Conservation (phyloP, 2,329 filamentous ascomycete genomes). For the Fusarium incarnatum region DNA sequence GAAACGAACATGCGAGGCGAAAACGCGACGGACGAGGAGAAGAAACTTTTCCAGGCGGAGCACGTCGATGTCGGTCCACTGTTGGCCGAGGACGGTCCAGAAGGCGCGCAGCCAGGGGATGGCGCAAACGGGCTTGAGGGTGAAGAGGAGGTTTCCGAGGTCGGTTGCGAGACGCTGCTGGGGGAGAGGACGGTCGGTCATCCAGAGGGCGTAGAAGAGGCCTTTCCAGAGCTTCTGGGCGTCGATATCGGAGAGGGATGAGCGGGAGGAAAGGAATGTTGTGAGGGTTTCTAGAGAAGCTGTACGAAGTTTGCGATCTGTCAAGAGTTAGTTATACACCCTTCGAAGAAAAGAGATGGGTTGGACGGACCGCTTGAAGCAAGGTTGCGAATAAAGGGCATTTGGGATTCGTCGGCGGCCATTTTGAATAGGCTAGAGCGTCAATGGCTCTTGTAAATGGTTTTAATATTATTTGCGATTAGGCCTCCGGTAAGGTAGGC, state of each 20-base stretch:
- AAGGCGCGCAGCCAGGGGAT: constrained; percentile 70
- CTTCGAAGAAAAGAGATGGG: not conserved
- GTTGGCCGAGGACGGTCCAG: constrained; percentile 75
- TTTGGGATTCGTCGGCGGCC: constrained; percentile 56
- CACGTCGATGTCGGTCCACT: constrained; percentile 81
- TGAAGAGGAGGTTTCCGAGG: constrained; percentile 74
- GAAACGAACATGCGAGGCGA: constrained; percentile 75
- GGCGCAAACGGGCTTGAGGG: constrained; percentile 62
- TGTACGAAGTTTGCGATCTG: constrained; percentile 83
- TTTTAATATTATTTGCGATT: not conserved
- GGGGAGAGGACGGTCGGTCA: constrained; percentile 88
- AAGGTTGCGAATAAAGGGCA: constrained; percentile 85
- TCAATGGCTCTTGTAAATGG: not conserved
- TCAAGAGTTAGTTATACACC: constrained; percentile 4
- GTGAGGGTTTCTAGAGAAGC: constrained; percentile 81
- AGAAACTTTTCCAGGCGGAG: constrained; percentile 93
- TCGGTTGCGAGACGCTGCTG: constrained; percentile 86
- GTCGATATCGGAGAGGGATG: constrained; percentile 73
- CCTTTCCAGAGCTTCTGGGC: constrained; percentile 94
- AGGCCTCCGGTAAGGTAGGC: not conserved
- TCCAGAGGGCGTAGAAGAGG: constrained; percentile 93
- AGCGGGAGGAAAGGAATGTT: constrained; percentile 76
- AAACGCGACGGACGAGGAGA: constrained; percentile 81
- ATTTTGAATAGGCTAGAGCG: constrained; percentile 33
- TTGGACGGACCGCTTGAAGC: constrained; percentile 79